These are phyloP conservation scores for Epichloe uncinata DNA, from an alignment of 2,329 filamentous ascomycete genomes.

Conservation along the genomic window DNA sequence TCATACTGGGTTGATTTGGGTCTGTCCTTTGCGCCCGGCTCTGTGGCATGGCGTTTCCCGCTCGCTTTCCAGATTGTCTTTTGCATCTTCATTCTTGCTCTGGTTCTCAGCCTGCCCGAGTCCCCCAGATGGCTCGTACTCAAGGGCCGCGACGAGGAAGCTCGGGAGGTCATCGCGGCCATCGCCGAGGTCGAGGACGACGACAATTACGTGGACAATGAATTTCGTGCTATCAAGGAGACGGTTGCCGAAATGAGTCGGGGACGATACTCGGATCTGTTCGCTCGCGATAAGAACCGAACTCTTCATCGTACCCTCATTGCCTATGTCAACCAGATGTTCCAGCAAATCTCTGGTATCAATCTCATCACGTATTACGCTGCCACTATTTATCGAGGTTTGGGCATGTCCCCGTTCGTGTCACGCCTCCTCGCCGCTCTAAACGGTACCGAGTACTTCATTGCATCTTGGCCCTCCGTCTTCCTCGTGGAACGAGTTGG, in stretches of 20 bases:
- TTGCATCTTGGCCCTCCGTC: constrained; percentile 47
- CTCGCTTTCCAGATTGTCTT: constrained; percentile 42
- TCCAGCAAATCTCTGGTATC: constrained; percentile 51
- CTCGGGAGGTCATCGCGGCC: constrained; percentile 32
- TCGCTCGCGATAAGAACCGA: constrained; percentile 43
- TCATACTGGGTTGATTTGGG: constrained; percentile 50
- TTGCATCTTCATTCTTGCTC: constrained; percentile 40
- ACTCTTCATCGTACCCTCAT: constrained; percentile 45
- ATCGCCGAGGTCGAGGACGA: constrained; percentile 41
- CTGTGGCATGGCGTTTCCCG: constrained; percentile 43
- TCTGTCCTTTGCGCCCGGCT: constrained; percentile 33
- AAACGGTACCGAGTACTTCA: constrained; percentile 37
- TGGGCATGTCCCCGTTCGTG: constrained; percentile 39
- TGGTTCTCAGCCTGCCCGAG: constrained; percentile 41
- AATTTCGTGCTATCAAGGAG: constrained; percentile 48
- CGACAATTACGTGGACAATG: constrained; percentile 43
- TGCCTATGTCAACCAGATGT: constrained; percentile 48
- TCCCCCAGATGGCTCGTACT: constrained; percentile 36
- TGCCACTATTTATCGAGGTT: constrained; percentile 41
- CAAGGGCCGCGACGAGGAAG: constrained; percentile 33
- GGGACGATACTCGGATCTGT: constrained; percentile 43
- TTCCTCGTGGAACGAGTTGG: constrained; percentile 54
- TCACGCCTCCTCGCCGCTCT: constrained; percentile 41
- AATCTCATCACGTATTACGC: constrained; percentile 52
- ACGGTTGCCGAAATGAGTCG: constrained; percentile 58